Conservation (phyloP, 352 stramenopile species). For the Globisporangium middletonii region DNA sequence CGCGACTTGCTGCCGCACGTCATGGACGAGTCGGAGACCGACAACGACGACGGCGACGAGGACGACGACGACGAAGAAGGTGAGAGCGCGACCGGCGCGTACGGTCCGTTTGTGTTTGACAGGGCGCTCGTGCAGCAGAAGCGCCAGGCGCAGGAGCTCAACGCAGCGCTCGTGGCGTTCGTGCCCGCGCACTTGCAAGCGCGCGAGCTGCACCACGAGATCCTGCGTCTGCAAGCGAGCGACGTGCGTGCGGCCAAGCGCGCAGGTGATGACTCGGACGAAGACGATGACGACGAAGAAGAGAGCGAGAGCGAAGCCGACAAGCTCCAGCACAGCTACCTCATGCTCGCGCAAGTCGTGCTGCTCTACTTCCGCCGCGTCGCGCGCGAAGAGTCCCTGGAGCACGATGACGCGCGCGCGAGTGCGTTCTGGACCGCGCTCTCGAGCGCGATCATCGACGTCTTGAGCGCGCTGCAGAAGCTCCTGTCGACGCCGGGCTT, state of each 20-base stretch:
- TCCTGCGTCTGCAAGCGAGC: constrained; percentile 34
- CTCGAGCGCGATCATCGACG: constrained; percentile 56
- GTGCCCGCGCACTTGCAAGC: constrained; percentile 59
- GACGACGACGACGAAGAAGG: constrained; percentile 40
- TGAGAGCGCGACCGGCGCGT: constrained; percentile 25
- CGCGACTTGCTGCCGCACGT: constrained; percentile 61
- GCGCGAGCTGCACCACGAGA: constrained; percentile 67
- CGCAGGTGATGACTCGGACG: not conserved
- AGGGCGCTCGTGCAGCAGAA: constrained; percentile 26
- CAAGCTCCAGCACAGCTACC: constrained; percentile 67
- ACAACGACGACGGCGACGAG: constrained; percentile 69
- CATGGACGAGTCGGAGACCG: constrained; percentile 61
- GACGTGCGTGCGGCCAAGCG: not conserved
- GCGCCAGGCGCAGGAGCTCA: constrained; percentile 43
- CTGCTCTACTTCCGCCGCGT: constrained; percentile 81
- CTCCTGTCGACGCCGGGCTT: constrained; percentile 83
- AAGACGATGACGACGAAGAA: constrained; percentile 24
- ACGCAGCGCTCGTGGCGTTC: constrained; percentile 60
- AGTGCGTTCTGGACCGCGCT: constrained; percentile 53
- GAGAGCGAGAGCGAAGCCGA: constrained; percentile 19
- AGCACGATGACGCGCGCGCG: constrained; percentile 29
- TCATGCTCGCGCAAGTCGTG: constrained; percentile 73
- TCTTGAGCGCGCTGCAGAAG: constrained; percentile 72
- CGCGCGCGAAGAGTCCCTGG: constrained; percentile 49
- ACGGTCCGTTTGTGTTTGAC: constrained; percentile 47